These are phyloP conservation scores for Eimeria praecox DNA, from an alignment of 169 alveolate species.

Conservation along the genomic window DNA sequence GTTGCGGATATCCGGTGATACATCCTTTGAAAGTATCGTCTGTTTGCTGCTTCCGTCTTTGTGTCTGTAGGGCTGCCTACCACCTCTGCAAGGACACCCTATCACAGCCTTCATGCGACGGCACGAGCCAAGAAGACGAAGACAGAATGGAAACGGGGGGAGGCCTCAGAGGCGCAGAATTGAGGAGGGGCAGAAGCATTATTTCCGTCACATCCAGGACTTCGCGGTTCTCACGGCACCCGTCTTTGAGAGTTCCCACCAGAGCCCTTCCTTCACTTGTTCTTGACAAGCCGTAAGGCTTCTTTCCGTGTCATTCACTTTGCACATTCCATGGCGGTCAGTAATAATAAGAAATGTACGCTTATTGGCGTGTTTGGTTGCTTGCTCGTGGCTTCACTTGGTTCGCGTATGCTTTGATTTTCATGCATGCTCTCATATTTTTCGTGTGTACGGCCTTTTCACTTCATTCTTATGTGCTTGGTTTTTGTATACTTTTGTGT, in stretches of 20 bases:
- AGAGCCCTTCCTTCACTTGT: slow-evolving; percentile 48
- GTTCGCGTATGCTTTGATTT: background rate
- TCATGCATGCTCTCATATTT: background rate
- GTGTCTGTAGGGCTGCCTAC: slow-evolving; percentile 39
- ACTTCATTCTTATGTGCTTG: background rate
- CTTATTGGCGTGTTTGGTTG: background rate
- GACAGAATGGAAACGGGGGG: slow-evolving; percentile 21
- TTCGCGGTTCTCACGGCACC: slow-evolving; percentile 58
- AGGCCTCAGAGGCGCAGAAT: slow-evolving; percentile 8
- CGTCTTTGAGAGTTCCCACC: slow-evolving; percentile 48
- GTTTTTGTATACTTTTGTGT: background rate
- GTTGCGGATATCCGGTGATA: background rate
- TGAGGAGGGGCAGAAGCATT: slow-evolving; percentile 4
- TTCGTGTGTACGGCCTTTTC: background rate
- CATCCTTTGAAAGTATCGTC: background rate
- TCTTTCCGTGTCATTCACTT: background rate
- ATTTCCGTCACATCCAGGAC: background rate
- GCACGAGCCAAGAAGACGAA: slow-evolving; percentile 46
- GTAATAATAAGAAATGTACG: background rate
- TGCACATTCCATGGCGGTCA: background rate
- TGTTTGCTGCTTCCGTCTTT: background rate
- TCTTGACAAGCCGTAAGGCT: slow-evolving; percentile 32
- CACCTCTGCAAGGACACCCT: slow-evolving; percentile 53
- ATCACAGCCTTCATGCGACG: slow-evolving; percentile 13
- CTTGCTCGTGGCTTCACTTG: background rate